These are phyloP conservation scores for Trichoderma sp. DNA, from an alignment of 2,329 filamentous ascomycete species.

Conservation along the genomic window DNA sequence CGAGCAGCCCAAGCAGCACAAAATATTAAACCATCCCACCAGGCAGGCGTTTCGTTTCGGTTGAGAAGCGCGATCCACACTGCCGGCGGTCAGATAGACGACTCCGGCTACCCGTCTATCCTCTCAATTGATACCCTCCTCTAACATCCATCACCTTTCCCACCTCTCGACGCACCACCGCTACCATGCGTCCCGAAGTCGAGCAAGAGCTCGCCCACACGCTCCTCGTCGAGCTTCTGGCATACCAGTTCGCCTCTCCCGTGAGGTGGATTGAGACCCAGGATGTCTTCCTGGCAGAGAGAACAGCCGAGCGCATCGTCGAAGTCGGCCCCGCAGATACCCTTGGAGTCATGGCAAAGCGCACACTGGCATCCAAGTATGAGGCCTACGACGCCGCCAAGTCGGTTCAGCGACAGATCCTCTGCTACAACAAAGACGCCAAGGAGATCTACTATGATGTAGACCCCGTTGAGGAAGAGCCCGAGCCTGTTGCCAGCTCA, in stretches of 20 bases:
- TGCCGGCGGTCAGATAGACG: conserved; percentile 2
- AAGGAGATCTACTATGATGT: conserved; percentile 99
- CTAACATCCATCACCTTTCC: not conserved
- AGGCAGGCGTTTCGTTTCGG: not conserved
- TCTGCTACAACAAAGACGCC: conserved; percentile 99
- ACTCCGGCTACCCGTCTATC: not conserved
- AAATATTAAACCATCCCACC: not conserved
- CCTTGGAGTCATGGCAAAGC: conserved; percentile 94
- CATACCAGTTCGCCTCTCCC: conserved; percentile 98
- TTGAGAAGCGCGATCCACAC: conserved; percentile 10
- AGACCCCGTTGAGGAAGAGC: conserved; percentile 90
- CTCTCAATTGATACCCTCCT: conserved; percentile 8
- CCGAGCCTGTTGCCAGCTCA: conserved; percentile 55
- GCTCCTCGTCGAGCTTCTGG: conserved; percentile 95
- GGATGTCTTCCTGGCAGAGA: conserved; percentile 97
- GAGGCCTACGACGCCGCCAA: conserved; percentile 98
- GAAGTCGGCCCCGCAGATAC: conserved; percentile 97
- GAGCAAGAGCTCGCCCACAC: conserved; percentile 99
- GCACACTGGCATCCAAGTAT: conserved; percentile 94
- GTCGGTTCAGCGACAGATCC: conserved; percentile 93
- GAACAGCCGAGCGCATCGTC: conserved; percentile 94
- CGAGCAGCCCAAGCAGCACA: conserved; percentile 10
- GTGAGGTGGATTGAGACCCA: conserved; percentile 99
- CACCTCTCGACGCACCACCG: conserved; percentile 29
- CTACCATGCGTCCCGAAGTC: conserved; percentile 92